A percentile compares a stretch with the other conserved stretches of the same genome.
These are phyloP conservation scores for Falciphora oryzae DNA, from an alignment of 2,329 filamentous ascomycete species.

Conservation along the genomic window DNA sequence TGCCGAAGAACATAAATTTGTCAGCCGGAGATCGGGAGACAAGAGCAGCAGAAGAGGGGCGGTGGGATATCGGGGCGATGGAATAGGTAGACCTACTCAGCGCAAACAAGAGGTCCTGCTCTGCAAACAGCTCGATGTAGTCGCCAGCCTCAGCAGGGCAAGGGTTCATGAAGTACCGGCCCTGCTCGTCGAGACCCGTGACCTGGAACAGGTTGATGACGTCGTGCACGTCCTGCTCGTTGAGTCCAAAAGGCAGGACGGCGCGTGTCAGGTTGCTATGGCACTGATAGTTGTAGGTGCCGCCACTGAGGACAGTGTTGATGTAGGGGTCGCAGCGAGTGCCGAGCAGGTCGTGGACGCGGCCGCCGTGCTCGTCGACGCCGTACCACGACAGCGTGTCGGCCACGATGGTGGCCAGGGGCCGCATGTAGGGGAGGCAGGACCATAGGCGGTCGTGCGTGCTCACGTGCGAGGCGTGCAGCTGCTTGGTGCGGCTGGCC, in stretches of 20 bases:
- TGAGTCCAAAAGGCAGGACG: conserved; percentile 60
- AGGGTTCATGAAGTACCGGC: conserved; percentile 70
- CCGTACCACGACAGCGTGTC: conserved; percentile 63
- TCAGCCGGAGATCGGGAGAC: not conserved
- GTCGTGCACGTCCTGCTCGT: conserved; percentile 73
- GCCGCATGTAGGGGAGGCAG: conserved; percentile 69
- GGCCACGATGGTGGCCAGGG: conserved; percentile 62
- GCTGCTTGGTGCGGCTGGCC: conserved; percentile 71
- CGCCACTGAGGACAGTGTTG: conserved; percentile 64
- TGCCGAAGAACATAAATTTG: not conserved
- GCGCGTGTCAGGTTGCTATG: conserved; percentile 76
- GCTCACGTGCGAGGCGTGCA: conserved; percentile 69
- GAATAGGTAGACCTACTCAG: conserved; percentile 34
- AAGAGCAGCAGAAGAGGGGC: conserved; percentile 18
- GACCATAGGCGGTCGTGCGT: conserved; percentile 73
- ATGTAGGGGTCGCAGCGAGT: conserved; percentile 84
- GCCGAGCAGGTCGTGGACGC: conserved; percentile 73
- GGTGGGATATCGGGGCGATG: no score
- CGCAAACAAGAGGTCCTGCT: conserved; percentile 64
- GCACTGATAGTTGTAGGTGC: conserved; percentile 74
- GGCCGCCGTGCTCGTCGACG: conserved; percentile 55
- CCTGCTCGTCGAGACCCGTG: conserved; percentile 66
- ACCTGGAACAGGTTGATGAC: conserved; percentile 85
- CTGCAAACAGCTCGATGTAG: conserved; percentile 72
- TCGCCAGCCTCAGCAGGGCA: conserved; percentile 49